A percentile compares a stretch with the other conserved stretches of the same genome.
phyloP scores from a whole-genome alignment of 495 filamentous ascomycete species.

The Podospora didyma region DNA sequence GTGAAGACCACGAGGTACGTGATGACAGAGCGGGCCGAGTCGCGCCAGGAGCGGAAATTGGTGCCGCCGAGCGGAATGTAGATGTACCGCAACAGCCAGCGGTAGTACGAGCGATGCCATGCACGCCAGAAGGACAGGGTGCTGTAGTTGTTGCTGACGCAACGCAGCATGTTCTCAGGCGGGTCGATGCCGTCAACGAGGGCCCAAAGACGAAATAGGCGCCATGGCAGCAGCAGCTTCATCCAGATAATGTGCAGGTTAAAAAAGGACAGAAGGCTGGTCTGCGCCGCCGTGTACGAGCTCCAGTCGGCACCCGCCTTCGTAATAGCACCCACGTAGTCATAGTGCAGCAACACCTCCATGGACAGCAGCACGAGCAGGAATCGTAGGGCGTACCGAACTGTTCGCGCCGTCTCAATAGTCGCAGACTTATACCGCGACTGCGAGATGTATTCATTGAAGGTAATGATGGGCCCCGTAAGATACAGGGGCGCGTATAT shows the following conservation, averaged over 20 bases:
- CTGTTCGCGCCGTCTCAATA: slow-evolving; percentile 61
- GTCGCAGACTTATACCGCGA: slow-evolving; percentile 61
- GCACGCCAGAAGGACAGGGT: slow-evolving; percentile 90
- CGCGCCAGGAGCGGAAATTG: slow-evolving; percentile 31
- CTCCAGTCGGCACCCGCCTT: slow-evolving; percentile 74
- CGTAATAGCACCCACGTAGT: slow-evolving; percentile 91
- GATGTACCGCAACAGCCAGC: slow-evolving; percentile 91
- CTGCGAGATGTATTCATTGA: slow-evolving; percentile 97
- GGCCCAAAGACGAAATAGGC: slow-evolving; percentile 94
- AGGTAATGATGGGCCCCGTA: slow-evolving; percentile 88
- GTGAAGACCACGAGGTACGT: slow-evolving; percentile 89
- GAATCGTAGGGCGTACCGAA: slow-evolving; percentile 82
- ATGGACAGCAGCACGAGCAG: slow-evolving; percentile 75
- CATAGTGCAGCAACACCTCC: slow-evolving; percentile 90
- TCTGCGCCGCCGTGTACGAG: slow-evolving; percentile 80
- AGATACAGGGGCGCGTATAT: slow-evolving; percentile 93
- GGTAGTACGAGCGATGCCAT: slow-evolving; percentile 93
- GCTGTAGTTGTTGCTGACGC: slow-evolving; percentile 92
- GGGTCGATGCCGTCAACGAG: slow-evolving; percentile 88
- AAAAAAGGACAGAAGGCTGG: slow-evolving; percentile 90
- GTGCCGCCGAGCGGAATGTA: slow-evolving; percentile 87
- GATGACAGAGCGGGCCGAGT: slow-evolving; percentile 45
- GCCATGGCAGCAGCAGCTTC: slow-evolving; percentile 94
- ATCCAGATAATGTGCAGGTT: slow-evolving; percentile 98
- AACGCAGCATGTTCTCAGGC: slow-evolving; percentile 97